Base-by-base conservation (phyloP, 495 filamentous ascomycete genomes). In the Copromyces sp. region DNA sequence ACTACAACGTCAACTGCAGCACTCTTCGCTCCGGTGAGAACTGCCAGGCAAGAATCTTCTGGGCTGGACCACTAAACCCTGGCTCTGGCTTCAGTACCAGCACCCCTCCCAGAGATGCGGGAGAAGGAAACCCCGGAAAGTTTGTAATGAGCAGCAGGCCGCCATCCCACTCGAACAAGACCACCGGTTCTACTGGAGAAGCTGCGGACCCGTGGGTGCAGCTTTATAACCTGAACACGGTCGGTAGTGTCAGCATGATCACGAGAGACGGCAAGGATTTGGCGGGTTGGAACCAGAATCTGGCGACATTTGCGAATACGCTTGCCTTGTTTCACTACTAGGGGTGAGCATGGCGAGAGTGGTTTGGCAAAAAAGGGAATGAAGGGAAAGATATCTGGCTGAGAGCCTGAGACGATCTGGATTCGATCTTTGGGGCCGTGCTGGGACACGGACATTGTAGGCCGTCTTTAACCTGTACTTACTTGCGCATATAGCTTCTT, bases 1-100 rank as follows among this genome's bases (percentile, higher is more conserved):
- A 94, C 82, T 94, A 93, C 80, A 84, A 81, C n/a, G 92, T 95
- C 76, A 84, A 81, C 35, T 97, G 94, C 76, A 86, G 96, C 69
- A 83, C 82, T 35, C 78, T 79, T 29, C 83, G 80, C 12, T 77
- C 80, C 2, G 85, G 86, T n/a, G 88, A 95, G 78, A 89, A 87
- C 71, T 97, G 95, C 82, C 94, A 97, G 83, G 86, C 90, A 69
- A 89, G 92, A 75, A 95, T 97, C 82, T 74, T 79, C 20, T 76
- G 61, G 71, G 73, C 78, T 32, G 76, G 70, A 8, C 68, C 53
- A 17, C 29, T 65, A 3, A 65, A 35, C 6, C 53, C 1, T 4
- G 53, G 53, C 53, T 65, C 53, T 35, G 53, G 53, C 14, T 65
- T 65, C 7, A 65, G 53, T 16, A 65, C 53, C 53, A 65, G 29